These are phyloP conservation scores for Botrytis byssoidea DNA, from an alignment of 2,329 filamentous ascomycete genomes.

Conservation along the genomic window DNA sequence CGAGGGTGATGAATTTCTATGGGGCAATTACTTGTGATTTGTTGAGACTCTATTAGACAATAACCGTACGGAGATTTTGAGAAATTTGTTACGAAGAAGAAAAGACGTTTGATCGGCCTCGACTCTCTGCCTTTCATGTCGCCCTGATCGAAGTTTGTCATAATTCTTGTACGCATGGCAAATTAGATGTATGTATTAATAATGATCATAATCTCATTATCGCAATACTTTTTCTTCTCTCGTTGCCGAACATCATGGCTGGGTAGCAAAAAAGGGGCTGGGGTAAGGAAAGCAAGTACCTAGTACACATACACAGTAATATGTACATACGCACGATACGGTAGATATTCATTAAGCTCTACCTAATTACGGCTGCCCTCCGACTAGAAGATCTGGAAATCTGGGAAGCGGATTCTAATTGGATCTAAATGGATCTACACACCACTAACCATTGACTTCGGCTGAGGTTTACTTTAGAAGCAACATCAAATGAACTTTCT, in stretches of 20 bases:
- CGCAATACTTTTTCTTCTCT: neutral
- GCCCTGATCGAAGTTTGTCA: neutral
- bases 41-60: neutral
- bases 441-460: neutral
- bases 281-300: neutral
- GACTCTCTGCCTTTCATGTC: constrained; percentile 1
- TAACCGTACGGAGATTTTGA: neutral
- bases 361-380: neutral
- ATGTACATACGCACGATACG: neutral
- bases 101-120: constrained; percentile 2
- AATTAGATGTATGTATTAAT: neutral
- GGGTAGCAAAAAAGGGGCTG: constrained; percentile 10
- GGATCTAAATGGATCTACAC: constrained; percentile 5
- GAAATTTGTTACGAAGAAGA: neutral
- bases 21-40: neutral
- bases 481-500: constrained; percentile 10
- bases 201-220: neutral
- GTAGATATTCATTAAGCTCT: neutral
- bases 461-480: constrained; percentile 8
- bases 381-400: neutral
- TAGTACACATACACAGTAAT: neutral
- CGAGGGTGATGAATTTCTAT: neutral
- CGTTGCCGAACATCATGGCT: constrained; percentile 2
- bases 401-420: neutral
- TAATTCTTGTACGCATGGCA: neutral